A percentile compares a stretch with the other conserved stretches of the same genome.
These are phyloP conservation scores for Kuraishia floccosa DNA, from an alignment of 805 yeast genomes.

Conservation along the genomic window DNA sequence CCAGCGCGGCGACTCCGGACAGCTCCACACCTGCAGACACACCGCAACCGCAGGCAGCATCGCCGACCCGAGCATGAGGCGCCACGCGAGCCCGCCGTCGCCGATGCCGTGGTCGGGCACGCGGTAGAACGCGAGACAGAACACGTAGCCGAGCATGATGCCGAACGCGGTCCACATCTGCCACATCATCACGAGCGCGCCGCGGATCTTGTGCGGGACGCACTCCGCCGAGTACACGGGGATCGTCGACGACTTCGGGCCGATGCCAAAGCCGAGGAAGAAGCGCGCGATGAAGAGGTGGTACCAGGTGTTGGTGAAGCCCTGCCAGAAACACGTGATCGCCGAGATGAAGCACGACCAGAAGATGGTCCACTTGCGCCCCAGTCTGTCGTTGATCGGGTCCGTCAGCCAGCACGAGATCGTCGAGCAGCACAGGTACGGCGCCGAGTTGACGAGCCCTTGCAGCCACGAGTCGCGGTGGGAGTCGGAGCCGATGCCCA, in stretches of 20 bases:
- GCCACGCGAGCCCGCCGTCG: slow-evolving; percentile 46
- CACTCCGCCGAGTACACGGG: slow-evolving; percentile 67
- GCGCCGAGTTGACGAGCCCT: slow-evolving; percentile 61
- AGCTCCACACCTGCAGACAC: slow-evolving; percentile 47
- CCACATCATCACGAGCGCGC: slow-evolving; percentile 65
- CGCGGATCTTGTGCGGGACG: slow-evolving; percentile 51
- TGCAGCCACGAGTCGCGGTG: slow-evolving; percentile 42
- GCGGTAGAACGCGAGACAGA: slow-evolving; percentile 50
- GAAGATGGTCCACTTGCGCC: slow-evolving; percentile 60
- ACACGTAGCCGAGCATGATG: slow-evolving; percentile 60
- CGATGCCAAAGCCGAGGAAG: slow-evolving; percentile 56
- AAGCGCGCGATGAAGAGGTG: slow-evolving; percentile 59
- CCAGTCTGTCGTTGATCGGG: slow-evolving; percentile 39
- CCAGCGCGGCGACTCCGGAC: slow-evolving; percentile 75
- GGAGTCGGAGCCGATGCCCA: slow-evolving; percentile 36
- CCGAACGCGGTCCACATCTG: slow-evolving; percentile 69
- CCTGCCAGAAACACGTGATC: slow-evolving; percentile 60
- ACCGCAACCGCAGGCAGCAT: slow-evolving; percentile 56
- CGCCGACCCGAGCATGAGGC: slow-evolving; percentile 61
- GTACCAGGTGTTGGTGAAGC: slow-evolving; percentile 51
- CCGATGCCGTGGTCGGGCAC: slow-evolving; percentile 34
- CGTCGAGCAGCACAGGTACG: slow-evolving; percentile 52
- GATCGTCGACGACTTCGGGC: slow-evolving; percentile 68
- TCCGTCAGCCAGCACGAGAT: slow-evolving; percentile 60
- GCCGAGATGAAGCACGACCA: slow-evolving; percentile 54